A percentile compares a stretch with the other conserved stretches of the same genome.
Conservation (phyloP, 2,329 filamentous ascomycete species). For the Venturia effusa region DNA sequence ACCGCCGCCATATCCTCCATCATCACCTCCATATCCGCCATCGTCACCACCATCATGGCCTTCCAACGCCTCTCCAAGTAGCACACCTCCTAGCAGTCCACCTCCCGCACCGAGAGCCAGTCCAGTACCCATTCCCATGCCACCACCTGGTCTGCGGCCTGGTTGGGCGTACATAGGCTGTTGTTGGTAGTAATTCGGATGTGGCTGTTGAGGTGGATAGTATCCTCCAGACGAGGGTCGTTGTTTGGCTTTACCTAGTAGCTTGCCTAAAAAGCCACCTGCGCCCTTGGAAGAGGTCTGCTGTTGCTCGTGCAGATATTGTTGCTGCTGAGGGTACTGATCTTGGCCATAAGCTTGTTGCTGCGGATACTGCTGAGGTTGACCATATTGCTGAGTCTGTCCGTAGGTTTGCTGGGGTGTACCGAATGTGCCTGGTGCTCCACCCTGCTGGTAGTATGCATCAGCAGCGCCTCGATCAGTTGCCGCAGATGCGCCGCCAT, state of each 20-base stretch:
- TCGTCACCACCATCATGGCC: slow-evolving; percentile 27
- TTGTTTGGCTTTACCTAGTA: slow-evolving; percentile 35
- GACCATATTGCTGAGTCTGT: slow-evolving; percentile 17
- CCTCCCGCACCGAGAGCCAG: slow-evolving; percentile 70
- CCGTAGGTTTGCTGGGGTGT: slow-evolving; percentile 15
- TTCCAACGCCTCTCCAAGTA: slow-evolving; percentile 59
- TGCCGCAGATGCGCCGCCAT: slow-evolving; percentile 30
- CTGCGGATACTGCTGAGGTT: slow-evolving; percentile 17
- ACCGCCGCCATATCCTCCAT: slow-evolving; percentile 19
- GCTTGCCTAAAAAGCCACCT: slow-evolving; percentile 40
- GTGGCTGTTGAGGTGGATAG: slow-evolving; percentile 16
- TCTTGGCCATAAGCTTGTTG: slow-evolving; percentile 16
- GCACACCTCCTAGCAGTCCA: slow-evolving; percentile 65
- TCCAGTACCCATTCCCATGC: slow-evolving; percentile 61
- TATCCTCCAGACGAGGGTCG: slow-evolving; percentile 14
- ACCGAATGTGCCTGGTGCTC: slow-evolving; percentile 6
- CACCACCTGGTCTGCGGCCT: slow-evolving; percentile 35
- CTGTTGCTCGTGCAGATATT: slow-evolving; percentile 19
- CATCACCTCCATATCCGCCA: slow-evolving; percentile 23
- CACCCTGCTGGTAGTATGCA: slow-evolving; percentile 32
- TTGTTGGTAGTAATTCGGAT: slow-evolving; percentile 17
- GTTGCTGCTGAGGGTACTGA: slow-evolving; percentile 23
- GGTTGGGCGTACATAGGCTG: slow-evolving; percentile 22
- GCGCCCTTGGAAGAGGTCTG: slow-evolving; percentile 27
- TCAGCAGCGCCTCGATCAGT: slow-evolving; percentile 33